Evolutionary conservation across 495 filamentous ascomycete genomes (phyloP), one percentile per base, ranked within the genome.

Genomic region (Massariosphaeria phaeospora): DNA sequence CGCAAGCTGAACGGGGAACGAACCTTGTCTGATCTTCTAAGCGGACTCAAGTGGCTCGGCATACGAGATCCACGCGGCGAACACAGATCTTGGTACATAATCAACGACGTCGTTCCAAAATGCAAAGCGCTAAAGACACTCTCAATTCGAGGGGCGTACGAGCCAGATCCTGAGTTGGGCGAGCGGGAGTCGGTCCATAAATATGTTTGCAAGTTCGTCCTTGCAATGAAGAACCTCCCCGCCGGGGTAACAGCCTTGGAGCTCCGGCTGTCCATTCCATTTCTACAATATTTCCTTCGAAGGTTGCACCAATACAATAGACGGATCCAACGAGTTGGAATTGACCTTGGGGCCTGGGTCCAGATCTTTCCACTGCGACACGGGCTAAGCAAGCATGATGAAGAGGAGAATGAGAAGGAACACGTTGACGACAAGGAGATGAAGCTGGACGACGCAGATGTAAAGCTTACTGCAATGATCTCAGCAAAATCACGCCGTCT

Each of bases 321-420:
- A 18, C 27, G n/a, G 15, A 44, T 61, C 24, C 7, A 45, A 21
- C 26, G 30, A 26, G 39, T 61, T 5, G 58, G 52, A 3, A 38
- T 61, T 9, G 58, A 61, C 27, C 36, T 61, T 13, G 58, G 58
- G 24, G 52, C 58, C 0, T 61, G 52, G 52, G 21, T 56, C 10
- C 58, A 61, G 29, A 47, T 56, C 2, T 56, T 52, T 35, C 58
- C 58, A 9, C 35, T 57, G 10, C n/a, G 38, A 15, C 21, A n/a
- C 3, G 15, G 34, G n/a, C n/a, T n/a, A n/a, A n/a, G n/a, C n/a
- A n/a, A n/a, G n/a, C n/a, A n/a, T n/a, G n/a, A n/a, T n/a, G n/a
- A n/a, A n/a, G n/a, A n/a, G n/a, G n/a, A n/a, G n/a, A n/a, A n/a
- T n/a, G n/a, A n/a, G n/a, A n/a, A n/a, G n/a, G n/a, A n/a, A n/a